Conservation (phyloP, 139 green algal genomes). For the Edaphochlamys debaryana region DNA sequence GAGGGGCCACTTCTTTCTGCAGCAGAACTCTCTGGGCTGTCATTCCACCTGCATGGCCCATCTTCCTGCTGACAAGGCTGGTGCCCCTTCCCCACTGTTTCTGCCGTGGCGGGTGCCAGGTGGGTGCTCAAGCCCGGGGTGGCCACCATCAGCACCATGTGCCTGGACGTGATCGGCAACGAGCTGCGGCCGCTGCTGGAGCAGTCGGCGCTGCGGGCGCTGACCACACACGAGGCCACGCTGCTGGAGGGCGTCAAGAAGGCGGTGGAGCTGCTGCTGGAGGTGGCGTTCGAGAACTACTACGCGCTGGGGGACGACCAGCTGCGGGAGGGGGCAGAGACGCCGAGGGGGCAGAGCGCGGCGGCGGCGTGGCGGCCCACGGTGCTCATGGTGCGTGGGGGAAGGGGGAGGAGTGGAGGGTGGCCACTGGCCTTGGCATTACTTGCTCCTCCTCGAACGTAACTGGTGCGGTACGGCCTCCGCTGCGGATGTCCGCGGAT, state of each 20-base stretch:
- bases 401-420: no score
- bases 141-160: slow-evolving; percentile 47
- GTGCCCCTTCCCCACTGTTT: no score
- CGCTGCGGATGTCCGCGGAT: no score
- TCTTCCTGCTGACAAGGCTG: no score
- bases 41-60: no score
- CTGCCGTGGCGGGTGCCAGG: no score
- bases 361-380: slow-evolving; percentile 11
- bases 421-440: no score
- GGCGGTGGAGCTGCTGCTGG: slow-evolving; percentile 59
- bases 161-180: slow-evolving; percentile 49
- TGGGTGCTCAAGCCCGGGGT: slow-evolving; percentile 62
- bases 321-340: background rate
- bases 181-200: slow-evolving; percentile 49
- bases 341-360: background rate
- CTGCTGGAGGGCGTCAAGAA: slow-evolving; percentile 52
- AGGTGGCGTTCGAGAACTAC: slow-evolving; percentile 64
- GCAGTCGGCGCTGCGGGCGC: slow-evolving; percentile 20
- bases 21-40: no score
- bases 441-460: no score
- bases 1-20: no score
- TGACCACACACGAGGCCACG: slow-evolving; percentile 45
- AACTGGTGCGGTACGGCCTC: no score
- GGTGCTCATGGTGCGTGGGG: slow-evolving; percentile 12
- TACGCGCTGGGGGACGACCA: slow-evolving; percentile 48